Evolutionary conservation across 495 filamentous ascomycete genomes (phyloP).

Genomic region (Neohortaea acidophila): DNA sequence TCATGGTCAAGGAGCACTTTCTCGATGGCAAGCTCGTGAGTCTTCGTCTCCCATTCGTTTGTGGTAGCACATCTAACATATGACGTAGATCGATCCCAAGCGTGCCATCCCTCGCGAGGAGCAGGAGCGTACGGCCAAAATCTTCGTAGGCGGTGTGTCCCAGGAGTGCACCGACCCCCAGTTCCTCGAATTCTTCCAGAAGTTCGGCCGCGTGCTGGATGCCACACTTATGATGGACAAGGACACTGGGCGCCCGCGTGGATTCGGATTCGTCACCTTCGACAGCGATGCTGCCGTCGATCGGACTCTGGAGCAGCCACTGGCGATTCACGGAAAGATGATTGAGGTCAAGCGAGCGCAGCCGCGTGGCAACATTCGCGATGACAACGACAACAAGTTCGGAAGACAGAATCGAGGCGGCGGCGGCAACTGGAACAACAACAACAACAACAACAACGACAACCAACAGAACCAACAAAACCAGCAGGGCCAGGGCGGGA

Average conservation of each 20-base stretch:
- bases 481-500: too few species aligned
- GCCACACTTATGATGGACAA: constrained; percentile 99
- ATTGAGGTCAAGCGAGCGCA: constrained; percentile 98
- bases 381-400: constrained; percentile 36
- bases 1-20: constrained; percentile 99
- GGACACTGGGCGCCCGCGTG: constrained; percentile 85
- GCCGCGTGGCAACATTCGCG: constrained; percentile 83
- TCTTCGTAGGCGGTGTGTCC: constrained; percentile 94
- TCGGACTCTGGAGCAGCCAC: constrained; percentile 59
- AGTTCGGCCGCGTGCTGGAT: constrained; percentile 91
- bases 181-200: constrained; percentile 90
- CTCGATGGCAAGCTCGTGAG: constrained; percentile 96
- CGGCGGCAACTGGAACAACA: constrained; percentile 23
- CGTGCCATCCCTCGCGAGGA: constrained; percentile 94
- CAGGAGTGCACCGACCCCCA: constrained; percentile 92
- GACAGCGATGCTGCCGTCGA: constrained; percentile 93
- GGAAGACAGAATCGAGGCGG: constrained; percentile 14
- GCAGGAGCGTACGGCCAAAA: constrained; percentile 94
- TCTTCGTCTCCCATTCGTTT: too few species aligned
- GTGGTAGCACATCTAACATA: constrained; percentile 17
- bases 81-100: constrained; percentile 73
- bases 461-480: constrained; percentile 22
- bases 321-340: constrained; percentile 84
- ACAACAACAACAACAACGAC: constrained; percentile 30
- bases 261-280: constrained; percentile 98